Conservation (phyloP, 495 filamentous ascomycete genomes). For the Cercophora newfieldiana region DNA sequence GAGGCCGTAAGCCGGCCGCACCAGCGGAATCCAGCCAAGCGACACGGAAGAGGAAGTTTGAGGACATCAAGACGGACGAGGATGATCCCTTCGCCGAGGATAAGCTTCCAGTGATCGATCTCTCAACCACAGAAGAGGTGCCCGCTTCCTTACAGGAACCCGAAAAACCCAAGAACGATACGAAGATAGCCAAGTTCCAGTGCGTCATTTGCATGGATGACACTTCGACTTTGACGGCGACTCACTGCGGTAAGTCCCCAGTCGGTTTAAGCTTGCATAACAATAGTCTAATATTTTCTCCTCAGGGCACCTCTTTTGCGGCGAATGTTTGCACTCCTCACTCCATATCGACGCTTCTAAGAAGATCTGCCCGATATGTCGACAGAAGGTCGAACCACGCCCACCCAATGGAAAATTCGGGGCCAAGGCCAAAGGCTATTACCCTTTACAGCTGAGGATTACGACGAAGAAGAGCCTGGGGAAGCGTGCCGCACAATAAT, state of each 20-base stretch:
- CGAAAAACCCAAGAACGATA: constrained; percentile 51
- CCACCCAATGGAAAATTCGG: constrained; percentile 39
- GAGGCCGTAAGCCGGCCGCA: not conserved
- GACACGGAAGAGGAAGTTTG: not conserved
- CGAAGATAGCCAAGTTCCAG: constrained; percentile 58
- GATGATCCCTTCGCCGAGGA: not conserved
- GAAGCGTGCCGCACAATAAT: constrained; percentile 33
- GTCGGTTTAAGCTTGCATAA: not conserved
- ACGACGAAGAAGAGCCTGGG: constrained; percentile 51
- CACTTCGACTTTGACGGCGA: constrained; percentile 70
- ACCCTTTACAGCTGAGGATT: constrained; percentile 63
- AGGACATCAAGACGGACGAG: not conserved
- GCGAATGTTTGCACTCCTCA: constrained; percentile 74
- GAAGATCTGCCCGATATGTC: constrained; percentile 54
- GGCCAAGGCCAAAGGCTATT: constrained; percentile 44
- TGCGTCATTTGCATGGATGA: constrained; percentile 89
- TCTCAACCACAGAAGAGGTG: constrained; percentile 39
- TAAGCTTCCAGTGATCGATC: not conserved
- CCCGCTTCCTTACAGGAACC: constrained; percentile 51
- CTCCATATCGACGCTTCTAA: constrained; percentile 59
- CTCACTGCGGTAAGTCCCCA: constrained; percentile 71
- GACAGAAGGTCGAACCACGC: constrained; percentile 57
- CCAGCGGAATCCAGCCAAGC: not conserved
- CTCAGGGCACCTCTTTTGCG: constrained; percentile 82
- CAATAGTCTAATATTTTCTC: not conserved